Evolutionary conservation across 345 rosid genomes (phyloP), one percentile per base, ranked within the genome.

Genomic region (Salix exigua): DNA sequence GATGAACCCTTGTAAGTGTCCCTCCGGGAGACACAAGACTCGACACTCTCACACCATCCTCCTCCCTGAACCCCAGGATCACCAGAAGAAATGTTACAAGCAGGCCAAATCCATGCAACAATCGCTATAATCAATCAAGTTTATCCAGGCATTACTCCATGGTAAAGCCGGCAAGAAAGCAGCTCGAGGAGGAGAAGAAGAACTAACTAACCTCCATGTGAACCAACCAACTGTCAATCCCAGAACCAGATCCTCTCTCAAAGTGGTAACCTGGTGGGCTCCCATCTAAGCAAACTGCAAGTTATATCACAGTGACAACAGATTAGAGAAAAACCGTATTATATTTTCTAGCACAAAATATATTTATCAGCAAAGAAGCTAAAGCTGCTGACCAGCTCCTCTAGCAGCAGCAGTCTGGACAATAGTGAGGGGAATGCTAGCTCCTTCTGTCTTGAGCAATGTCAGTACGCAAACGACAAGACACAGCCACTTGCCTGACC

Each of bases 221-320:
- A 73, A 93, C 89, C 51, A 96, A 68, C 98, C 99, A 96, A 64
- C 85, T 94, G 72, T 92, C 83, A 74, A 87, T 69, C 75, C 99
- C 98, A 63, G 91, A 77, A 62, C 99, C 99, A 74, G 70, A 90
- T 64, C 98, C 99, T 80, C 76, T 86, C 55, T 90, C 79, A 44
- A 89, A 83, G 65, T 96, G 98, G 86, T 94, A 96, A 82, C 94
- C 98, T 23, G 97, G 98, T 28, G 97, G 93, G 75, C 97, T 96
- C 3, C 99, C 99, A 82, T 96, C 98, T 76, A 96, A 87, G 83
- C 99, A 96, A 76, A 96, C 98, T 96, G 87, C 83, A 79, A 26
- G 62, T 35, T 35, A 51, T 9, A 31, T 35, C 51, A 10, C 33
- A 53, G 53, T 19, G 30, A 18, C n/a, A 33, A 37, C 64, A 5